Evolutionary conservation across 2,329 filamentous ascomycete genomes (phyloP), one percentile per base, ranked within the genome.

Genomic region (Trichoderma guizhouense): DNA sequence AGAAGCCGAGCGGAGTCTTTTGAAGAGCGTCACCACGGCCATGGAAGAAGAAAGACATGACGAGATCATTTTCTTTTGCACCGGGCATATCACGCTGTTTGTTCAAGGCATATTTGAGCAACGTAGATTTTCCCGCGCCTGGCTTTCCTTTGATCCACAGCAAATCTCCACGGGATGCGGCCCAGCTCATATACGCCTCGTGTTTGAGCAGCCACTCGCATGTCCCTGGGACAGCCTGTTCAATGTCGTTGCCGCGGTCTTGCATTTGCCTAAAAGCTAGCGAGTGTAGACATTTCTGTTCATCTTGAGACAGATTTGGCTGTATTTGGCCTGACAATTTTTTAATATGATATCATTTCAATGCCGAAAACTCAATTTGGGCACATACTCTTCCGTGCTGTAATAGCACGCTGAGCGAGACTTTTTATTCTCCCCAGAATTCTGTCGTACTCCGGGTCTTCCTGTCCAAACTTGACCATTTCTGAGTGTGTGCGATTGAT

Each of bases 141-240:
- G 82, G 81, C 30, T 83, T 82, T 2, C 82, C 82, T 63, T 80
- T 81, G 43, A 84, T 79, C 81, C 80, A 83, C 4, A 83, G 78
- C 0, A 82, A 6, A 4, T 73, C 76, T n/a, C 24, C 58, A 8
- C 75, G 15, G 0, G 32, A 1, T 0, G 6, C 3, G 5, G 69
- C 32, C 80, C 80, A 82, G 9, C 7, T 65, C 6, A 12, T 72
- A 39, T 76, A 82, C 0, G 53, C 68, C 2, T 70, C 7, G 39
- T 82, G 74, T 58, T 66, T 5, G 51, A 74, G 70, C 3, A 83
- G 72, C 81, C 81, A 83, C n/a, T 74, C 39, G 69, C 78, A 83
- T 2, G 81, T 82, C 1, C 78, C 73, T 11, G 62, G 14, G 14
- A 72, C 68, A 2, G 78, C 75, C 3, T 28, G 8, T 5, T 75